These are phyloP conservation scores for Cryptococcus sp. DNA, from an alignment of 1,284 basidiomycete genomes.

Conservation along the genomic window DNA sequence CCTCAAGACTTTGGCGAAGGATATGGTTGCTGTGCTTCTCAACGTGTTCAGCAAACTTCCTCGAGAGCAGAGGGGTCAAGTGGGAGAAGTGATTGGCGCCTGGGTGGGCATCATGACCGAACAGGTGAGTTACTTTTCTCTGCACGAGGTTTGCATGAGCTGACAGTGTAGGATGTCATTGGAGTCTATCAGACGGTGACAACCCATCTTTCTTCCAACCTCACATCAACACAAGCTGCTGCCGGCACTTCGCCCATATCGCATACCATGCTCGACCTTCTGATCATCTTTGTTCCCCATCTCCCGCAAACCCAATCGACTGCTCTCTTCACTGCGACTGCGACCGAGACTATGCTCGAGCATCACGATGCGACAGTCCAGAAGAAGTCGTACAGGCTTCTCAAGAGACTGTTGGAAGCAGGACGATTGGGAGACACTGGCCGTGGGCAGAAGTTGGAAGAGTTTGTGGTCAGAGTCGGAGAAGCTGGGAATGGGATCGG, in stretches of 20 bases:
- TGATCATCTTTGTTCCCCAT: conserved; percentile 75
- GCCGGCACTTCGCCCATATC: conserved; percentile 52
- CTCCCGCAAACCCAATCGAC: conserved; percentile 59
- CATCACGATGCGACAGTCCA: conserved; percentile 81
- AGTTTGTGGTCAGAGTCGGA: conserved; percentile 57
- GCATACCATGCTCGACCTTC: conserved; percentile 82
- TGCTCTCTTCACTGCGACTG: conserved; percentile 56
- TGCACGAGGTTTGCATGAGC: neutral
- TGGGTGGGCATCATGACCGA: conserved; percentile 78
- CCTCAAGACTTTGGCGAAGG: conserved; percentile 73
- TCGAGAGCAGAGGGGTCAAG: conserved; percentile 67
- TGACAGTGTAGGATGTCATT: conserved; percentile 57
- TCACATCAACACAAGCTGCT: conserved; percentile 48
- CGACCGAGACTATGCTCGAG: conserved; percentile 43
- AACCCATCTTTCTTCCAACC: conserved; percentile 66
- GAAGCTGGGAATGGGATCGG: conserved; percentile 59
- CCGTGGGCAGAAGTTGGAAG: conserved; percentile 52
- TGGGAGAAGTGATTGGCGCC: conserved; percentile 83
- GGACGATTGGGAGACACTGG: conserved; percentile 52
- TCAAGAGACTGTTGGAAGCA: conserved; percentile 65
- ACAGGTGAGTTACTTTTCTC: conserved; percentile 51
- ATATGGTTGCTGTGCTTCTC: conserved; percentile 90
- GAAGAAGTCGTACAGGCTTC: conserved; percentile 89
- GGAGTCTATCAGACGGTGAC: conserved; percentile 77
- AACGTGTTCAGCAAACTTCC: conserved; percentile 89